A percentile compares a stretch with the other conserved stretches of the same genome.
Conservation (phyloP, 805 yeast species). For the Nakazawaea ambrosiae region DNA sequence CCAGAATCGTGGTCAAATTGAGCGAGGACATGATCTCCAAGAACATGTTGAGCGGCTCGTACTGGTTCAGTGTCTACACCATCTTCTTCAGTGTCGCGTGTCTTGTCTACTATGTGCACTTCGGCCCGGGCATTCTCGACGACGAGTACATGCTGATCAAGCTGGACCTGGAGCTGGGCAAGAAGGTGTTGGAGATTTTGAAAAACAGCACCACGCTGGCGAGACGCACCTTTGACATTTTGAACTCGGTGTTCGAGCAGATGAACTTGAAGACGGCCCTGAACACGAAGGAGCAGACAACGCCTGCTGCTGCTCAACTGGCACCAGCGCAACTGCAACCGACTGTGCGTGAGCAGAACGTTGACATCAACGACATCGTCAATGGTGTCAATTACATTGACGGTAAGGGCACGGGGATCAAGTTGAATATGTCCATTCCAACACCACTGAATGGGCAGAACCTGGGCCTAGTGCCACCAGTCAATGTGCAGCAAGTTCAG, state of each 20-base stretch:
- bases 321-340: constrained; percentile 6
- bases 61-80: constrained; percentile 88
- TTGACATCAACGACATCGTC: constrained; percentile 17
- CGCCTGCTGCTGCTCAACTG: background rate
- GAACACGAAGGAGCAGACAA: background rate
- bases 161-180: constrained; percentile 77
- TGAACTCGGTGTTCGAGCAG: constrained; percentile 75
- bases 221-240: constrained; percentile 67
- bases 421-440: constrained; percentile 18
- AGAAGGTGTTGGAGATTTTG: constrained; percentile 60
- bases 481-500: background rate
- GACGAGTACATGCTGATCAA: constrained; percentile 52
- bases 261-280: constrained; percentile 63
- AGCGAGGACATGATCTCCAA: constrained; percentile 76
- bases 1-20: constrained; percentile 72
- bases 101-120: constrained; percentile 70
- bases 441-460: background rate
- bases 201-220: constrained; percentile 77
- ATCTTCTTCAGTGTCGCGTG: constrained; percentile 87
- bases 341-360: constrained; percentile 14
- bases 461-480: background rate
- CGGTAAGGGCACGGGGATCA: constrained; percentile 26
- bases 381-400: constrained; percentile 28
- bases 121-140: constrained; percentile 36
- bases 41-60: constrained; percentile 71